These are phyloP conservation scores for Antarctomyces pellizariae DNA, from an alignment of 495 filamentous ascomycete species.

Conservation along the genomic window DNA sequence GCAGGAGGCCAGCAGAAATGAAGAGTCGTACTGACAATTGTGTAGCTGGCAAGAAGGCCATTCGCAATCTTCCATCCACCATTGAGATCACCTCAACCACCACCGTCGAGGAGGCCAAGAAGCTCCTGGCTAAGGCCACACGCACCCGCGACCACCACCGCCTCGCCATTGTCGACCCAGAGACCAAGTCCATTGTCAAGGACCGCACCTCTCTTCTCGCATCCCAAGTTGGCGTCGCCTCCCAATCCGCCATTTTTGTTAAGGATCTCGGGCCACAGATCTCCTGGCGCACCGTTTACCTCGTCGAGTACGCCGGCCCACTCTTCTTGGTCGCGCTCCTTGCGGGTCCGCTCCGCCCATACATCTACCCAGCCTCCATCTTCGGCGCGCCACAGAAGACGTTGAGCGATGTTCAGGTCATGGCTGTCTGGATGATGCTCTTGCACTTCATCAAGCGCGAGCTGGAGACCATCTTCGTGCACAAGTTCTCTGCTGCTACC, in stretches of 20 bases:
- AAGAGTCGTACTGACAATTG: conserved; percentile 3
- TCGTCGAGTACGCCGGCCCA: conserved; percentile 90
- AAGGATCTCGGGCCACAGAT: conserved; percentile 91
- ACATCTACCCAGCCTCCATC: conserved; percentile 41
- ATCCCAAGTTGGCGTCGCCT: conserved; percentile 36
- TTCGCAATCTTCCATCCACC: conserved; percentile 46
- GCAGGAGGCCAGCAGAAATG: too few relatives aligned
- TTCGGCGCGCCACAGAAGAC: conserved; percentile 19
- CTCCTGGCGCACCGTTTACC: conserved; percentile 79
- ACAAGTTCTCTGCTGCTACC: conserved; percentile 74
- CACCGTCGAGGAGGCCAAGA: conserved; percentile 34
- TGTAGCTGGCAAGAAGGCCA: conserved; percentile 26
- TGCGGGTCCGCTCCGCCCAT: conserved; percentile 42
- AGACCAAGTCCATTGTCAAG: conserved; percentile 34
- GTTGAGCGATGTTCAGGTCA: conserved; percentile 40
- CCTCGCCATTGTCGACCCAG: conserved; percentile 47
- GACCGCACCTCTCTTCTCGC: conserved; percentile 29
- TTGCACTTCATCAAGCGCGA: conserved; percentile 91
- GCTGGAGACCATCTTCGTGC: conserved; percentile 78
- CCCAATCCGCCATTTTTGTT: conserved; percentile 53
- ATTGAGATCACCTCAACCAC: conserved; percentile 34
- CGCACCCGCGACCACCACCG: conserved; percentile 32
- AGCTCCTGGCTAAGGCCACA: conserved; percentile 19
- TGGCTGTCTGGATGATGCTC: conserved; percentile 45
- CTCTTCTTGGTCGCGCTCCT: conserved; percentile 71